Evolutionary conservation across 1,139 yeast species (phyloP).

Genomic region (Scheffersomyces insectosa): DNA sequence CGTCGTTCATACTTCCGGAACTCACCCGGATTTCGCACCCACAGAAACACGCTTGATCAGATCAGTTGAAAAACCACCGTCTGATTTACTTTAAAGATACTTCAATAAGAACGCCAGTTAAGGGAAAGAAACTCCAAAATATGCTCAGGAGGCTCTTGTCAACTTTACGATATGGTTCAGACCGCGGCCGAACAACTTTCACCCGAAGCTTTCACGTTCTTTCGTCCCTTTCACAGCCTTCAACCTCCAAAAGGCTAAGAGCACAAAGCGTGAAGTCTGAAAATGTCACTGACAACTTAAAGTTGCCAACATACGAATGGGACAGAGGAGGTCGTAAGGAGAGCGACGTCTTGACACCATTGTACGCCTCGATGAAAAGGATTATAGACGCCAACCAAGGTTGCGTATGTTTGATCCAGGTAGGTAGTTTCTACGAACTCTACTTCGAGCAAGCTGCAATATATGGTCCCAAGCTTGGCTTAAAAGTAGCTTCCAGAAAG

Average conservation of each 20-base stretch:
- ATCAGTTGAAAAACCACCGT: too few relatives aligned
- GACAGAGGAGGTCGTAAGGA: conserved; percentile 44
- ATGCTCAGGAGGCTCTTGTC: too few relatives aligned
- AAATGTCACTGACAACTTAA: neutral
- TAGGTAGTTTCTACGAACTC: conserved; percentile 86
- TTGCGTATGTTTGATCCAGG: conserved; percentile 81
- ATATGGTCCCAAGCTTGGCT: conserved; percentile 69
- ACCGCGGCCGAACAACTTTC: too few relatives aligned
- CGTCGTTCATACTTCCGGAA: too few relatives aligned
- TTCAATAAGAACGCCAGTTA: too few relatives aligned
- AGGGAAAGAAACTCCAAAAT: too few relatives aligned
- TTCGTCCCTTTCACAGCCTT: neutral
- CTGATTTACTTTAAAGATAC: too few relatives aligned
- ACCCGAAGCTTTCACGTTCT: too few relatives aligned
- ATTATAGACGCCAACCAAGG: conserved; percentile 53
- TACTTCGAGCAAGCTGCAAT: conserved; percentile 85
- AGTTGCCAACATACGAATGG: conserved; percentile 22
- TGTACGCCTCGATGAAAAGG: conserved; percentile 35
- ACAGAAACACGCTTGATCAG: too few relatives aligned
- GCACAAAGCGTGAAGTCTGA: neutral
- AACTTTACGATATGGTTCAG: too few relatives aligned
- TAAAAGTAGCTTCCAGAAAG: conserved; percentile 44
- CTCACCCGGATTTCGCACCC: too few relatives aligned
- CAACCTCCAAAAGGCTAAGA: neutral
- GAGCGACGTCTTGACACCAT: conserved; percentile 33